These are phyloP conservation scores for Setaria italica DNA, from an alignment of 202 grass and related monocot genomes.

Conservation along the genomic window DNA sequence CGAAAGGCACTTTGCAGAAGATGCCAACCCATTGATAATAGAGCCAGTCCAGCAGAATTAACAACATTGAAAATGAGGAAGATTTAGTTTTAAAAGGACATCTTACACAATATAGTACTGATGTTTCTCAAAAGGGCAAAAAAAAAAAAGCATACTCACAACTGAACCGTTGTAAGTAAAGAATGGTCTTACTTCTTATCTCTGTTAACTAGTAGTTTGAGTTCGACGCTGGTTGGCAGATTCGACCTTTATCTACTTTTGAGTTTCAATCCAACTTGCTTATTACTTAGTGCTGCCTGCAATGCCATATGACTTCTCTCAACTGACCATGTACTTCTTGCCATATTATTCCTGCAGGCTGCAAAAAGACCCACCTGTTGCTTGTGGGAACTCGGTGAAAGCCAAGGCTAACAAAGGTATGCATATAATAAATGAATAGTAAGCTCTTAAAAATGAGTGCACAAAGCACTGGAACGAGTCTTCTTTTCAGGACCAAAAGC, in stretches of 20 bases:
- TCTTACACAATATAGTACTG: not conserved
- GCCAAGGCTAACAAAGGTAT: not conserved
- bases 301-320: not conserved
- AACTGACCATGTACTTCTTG: not conserved
- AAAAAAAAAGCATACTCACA: not conserved
- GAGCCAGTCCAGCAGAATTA: slow-evolving; percentile 5
- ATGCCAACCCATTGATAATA: slow-evolving; percentile 35
- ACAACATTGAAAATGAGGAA: not conserved
- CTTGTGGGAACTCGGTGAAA: not conserved
- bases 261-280: not conserved
- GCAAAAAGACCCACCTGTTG: not conserved
- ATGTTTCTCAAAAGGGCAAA: slow-evolving; percentile 23
- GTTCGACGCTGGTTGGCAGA: slow-evolving; percentile 32
- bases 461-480: slow-evolving; percentile 14
- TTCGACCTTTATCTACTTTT: slow-evolving; percentile 18
- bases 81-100: not conserved
- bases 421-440: not conserved
- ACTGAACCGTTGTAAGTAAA: slow-evolving; percentile 10
- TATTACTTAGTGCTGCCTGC: not conserved
- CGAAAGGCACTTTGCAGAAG: slow-evolving; percentile 46
- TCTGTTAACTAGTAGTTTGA: slow-evolving; percentile 20
- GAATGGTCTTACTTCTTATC: slow-evolving; percentile 22
- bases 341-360: slow-evolving; percentile 20
- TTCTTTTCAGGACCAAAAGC: slow-evolving; percentile 39
- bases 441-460: slow-evolving; percentile 27